Evolutionary conservation across 768 basidiomycete genomes (phyloP), one percentile per base, ranked within the genome.

Genomic region (Butyriboletus loyo): DNA sequence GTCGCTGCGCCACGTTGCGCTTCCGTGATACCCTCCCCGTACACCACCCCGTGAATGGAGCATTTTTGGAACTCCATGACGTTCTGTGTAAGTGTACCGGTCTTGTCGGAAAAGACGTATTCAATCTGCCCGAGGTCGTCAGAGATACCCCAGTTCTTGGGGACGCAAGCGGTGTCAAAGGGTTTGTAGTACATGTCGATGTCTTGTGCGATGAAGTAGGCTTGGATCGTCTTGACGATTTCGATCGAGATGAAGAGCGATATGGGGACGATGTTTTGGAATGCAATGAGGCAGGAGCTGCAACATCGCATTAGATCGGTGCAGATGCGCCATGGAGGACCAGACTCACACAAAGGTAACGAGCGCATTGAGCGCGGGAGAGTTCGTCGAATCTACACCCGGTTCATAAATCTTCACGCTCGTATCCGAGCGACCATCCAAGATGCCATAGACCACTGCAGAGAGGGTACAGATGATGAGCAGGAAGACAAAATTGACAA

Each of bases 121-220:
- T 98, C 95, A 70, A 98, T 98, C 74, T 98, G 96, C 24, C 96
- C 96, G 2, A 99, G 84, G 72, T 98, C 96, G 67, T 98, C 96
- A 4, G 93, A 97, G 62, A 98, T 95, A 66, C 95, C 96, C 95
- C 96, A 98, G 6, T 92, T 95, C 70, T 98, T 98, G 25, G 96
- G 95, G 4, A 93, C 84, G 62, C 96, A 98, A 1, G 92, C 75
- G 2, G 90, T 86, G 65, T 97, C 85, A 67, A 87, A 86, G 34
- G 87, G 83, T 53, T 80, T 75, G 73, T 97, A 97, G 75, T 92
- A 97, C 92, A 98, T 95, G 69, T 98, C 95, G 58, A 93, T 63
- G 66, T 98, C 95, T 68, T 96, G 92, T 8, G 88, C 89, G 65
- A 97, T 98, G 75, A 97, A 96, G 74, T 83, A 96, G 3, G 95